A percentile compares a stretch with the other conserved stretches of the same genome.
phyloP scores from a whole-genome alignment of 2,329 filamentous ascomycete genomes.

The Ceratocystis cubensis region DNA sequence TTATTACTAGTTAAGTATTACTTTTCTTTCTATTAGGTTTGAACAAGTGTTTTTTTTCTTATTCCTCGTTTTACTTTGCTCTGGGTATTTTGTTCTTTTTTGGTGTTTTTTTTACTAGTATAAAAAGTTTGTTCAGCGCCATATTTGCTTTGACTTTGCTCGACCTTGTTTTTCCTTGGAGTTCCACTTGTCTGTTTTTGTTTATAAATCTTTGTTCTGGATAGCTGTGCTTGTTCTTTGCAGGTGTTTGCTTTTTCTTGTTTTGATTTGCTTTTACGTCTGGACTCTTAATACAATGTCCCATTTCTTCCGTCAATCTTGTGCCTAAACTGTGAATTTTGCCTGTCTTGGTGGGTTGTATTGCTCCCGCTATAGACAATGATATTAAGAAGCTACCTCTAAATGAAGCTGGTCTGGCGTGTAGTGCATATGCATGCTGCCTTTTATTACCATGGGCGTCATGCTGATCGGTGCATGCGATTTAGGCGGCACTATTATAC shows the following conservation, averaged over 20 bases:
- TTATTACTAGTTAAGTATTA: conserved; percentile 14
- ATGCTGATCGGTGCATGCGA: no score
- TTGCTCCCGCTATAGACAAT: no score
- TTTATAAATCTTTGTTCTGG: conserved; percentile 6
- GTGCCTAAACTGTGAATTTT: no score
- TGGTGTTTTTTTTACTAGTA: conserved; percentile 13
- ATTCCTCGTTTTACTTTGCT: no score
- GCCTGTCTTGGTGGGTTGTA: no score
- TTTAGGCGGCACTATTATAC: no score
- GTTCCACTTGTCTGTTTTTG: background rate
- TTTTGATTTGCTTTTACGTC: background rate
- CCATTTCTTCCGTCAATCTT: background rate
- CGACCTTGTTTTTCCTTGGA: background rate
- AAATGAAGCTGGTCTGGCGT: no score
- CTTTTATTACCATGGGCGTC: no score
- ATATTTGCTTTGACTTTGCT: background rate
- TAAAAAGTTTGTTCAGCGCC: conserved; percentile 21
- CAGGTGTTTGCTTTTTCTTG: conserved; percentile 8
- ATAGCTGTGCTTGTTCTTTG: background rate
- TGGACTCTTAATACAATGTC: background rate
- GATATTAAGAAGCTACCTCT: no score
- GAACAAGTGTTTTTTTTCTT: conserved; percentile 7
- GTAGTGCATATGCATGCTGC: no score
- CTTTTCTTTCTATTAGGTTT: conserved; percentile 10
- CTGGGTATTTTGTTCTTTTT: conserved; percentile 8